A percentile compares a stretch with the other conserved stretches of the same genome.
Evolutionary conservation across 2,329 filamentous ascomycete genomes (phyloP).

Genomic region (Epichloe scottii): DNA sequence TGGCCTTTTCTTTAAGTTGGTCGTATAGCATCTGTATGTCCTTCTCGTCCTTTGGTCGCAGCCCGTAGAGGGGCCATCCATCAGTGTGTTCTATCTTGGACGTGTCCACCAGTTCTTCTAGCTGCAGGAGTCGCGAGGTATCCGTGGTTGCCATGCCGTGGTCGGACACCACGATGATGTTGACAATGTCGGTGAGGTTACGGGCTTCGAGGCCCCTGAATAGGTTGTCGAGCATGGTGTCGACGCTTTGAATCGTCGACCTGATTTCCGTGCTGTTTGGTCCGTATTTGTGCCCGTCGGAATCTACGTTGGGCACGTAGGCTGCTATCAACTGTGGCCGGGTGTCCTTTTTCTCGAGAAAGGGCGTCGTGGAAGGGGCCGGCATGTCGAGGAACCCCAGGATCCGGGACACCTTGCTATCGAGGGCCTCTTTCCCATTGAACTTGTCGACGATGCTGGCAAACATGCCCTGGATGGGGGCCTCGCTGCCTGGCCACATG

Average conservation of each 20-base stretch:
- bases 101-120: constrained; percentile 79
- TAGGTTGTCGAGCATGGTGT: constrained; percentile 67
- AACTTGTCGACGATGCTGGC: constrained; percentile 76
- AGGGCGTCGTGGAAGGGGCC: constrained; percentile 48
- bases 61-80: constrained; percentile 85
- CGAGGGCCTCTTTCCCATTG: constrained; percentile 63
- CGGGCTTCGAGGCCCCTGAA: constrained; percentile 65
- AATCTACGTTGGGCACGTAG: constrained; percentile 88
- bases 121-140: constrained; percentile 64
- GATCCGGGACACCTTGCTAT: constrained; percentile 66
- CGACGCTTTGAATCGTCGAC: constrained; percentile 63
- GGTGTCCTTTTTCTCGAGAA: constrained; percentile 35
- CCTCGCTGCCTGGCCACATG: constrained; percentile 98
- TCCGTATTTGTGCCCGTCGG: constrained; percentile 75
- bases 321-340: constrained; percentile 86
- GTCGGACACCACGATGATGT: constrained; percentile 91
- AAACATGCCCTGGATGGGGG: constrained; percentile 61
- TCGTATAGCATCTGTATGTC: constrained; percentile 59
- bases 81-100: constrained; percentile 70
- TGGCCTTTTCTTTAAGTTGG: constrained; percentile 41
- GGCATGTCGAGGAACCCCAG: constrained; percentile 77
- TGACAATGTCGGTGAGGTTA: constrained; percentile 82
- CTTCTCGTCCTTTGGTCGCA: constrained; percentile 61
- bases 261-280: constrained; percentile 91
- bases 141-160: constrained; percentile 97